Percentiles rank a stretch among this genome's conserved stretches.
These are phyloP conservation scores for Rhododendron mucronatum DNA, from an alignment of 148 eudicot species.

Conservation along the genomic window DNA sequence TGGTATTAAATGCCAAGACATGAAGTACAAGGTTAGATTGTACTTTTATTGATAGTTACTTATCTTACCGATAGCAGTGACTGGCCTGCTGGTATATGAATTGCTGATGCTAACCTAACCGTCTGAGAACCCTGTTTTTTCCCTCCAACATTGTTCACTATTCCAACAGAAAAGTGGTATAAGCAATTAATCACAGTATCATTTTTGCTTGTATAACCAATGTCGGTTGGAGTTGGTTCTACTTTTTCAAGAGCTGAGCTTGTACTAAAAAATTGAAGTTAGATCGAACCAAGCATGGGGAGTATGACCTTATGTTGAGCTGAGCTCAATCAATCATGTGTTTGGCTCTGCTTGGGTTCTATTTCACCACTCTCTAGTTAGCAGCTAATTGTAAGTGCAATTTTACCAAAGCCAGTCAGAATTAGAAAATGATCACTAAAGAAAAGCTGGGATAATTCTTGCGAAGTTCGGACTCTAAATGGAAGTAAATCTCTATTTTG, in stretches of 20 bases:
- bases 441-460: neutral
- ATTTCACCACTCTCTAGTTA: neutral
- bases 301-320: neutral
- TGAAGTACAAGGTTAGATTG: slow-evolving; percentile 79
- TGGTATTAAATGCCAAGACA: slow-evolving; percentile 89
- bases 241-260: neutral
- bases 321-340: neutral
- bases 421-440: neutral
- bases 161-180: neutral
- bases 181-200: neutral
- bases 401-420: neutral
- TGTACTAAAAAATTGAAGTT: neutral
- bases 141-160: neutral
- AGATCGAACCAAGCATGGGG: neutral
- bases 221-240: neutral
- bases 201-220: neutral
- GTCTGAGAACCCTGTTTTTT: neutral
- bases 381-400: neutral
- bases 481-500: neutral
- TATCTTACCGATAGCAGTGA: neutral
- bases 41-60: neutral
- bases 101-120: neutral
- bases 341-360: neutral
- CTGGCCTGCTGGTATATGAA: neutral
- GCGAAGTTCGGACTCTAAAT: neutral